Percentiles rank a stretch among this genome's conserved stretches.
These are phyloP conservation scores for Entamoeba invadens DNA, from an alignment of 208 protist genomes.

Conservation along the genomic window DNA sequence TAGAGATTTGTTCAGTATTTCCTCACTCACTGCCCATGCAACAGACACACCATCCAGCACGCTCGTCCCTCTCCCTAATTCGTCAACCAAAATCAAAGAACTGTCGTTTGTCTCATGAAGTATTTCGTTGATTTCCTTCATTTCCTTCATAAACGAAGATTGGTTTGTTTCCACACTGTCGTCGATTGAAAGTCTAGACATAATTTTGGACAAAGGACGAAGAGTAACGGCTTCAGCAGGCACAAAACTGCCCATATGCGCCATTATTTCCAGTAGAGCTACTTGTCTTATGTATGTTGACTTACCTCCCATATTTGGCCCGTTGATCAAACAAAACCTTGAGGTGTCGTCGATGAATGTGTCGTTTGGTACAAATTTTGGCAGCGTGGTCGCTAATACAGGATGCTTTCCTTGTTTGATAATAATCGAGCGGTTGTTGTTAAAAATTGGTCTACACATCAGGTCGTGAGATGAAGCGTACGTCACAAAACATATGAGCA, in stretches of 20 bases:
- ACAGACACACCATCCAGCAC: constrained; percentile 6
- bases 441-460: not conserved
- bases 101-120: too few species aligned
- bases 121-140: not conserved
- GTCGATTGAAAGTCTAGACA: not conserved
- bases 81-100: constrained; percentile 11
- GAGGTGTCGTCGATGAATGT: not conserved
- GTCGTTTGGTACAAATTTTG: not conserved
- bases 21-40: constrained; percentile 13
- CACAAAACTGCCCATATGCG: constrained; percentile 15
- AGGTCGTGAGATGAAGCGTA: not conserved
- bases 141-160: constrained; percentile 6
- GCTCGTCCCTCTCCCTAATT: constrained; percentile 7
- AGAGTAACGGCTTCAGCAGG: not conserved
- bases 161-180: not conserved
- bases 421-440: not conserved
- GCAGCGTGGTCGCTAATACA: not conserved
- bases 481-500: not conserved
- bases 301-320: constrained; percentile 12
- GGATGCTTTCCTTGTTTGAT: constrained; percentile 8
- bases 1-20: not conserved
- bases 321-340: not conserved
- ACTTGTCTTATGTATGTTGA: not conserved
- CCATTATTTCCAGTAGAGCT: not conserved
- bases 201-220: not conserved